Conservation (phyloP, 2,329 filamentous ascomycete species). For the Calonectria multiphialidica region DNA sequence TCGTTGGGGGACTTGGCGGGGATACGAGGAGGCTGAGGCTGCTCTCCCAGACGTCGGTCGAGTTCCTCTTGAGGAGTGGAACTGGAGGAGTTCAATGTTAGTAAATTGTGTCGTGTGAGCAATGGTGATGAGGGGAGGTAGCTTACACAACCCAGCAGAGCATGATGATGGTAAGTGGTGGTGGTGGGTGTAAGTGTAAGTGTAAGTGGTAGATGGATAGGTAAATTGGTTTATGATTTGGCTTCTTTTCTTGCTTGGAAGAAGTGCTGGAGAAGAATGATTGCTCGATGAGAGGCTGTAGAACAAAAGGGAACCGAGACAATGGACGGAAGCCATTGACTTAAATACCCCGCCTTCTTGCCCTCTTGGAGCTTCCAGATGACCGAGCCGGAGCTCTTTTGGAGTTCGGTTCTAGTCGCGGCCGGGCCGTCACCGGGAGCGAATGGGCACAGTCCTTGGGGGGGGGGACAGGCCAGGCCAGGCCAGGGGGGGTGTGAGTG, state of each 20-base stretch:
- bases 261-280: background rate
- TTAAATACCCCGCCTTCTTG: conserved; percentile 15
- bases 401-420: conserved; percentile 1
- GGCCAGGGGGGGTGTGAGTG: conserved; percentile 5
- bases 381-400: conserved; percentile 17
- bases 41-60: conserved; percentile 21
- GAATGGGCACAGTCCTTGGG: background rate
- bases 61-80: conserved; percentile 25
- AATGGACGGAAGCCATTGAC: background rate
- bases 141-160: conserved; percentile 28
- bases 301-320: background rate
- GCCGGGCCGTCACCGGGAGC: conserved; percentile 22
- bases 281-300: conserved; percentile 8
- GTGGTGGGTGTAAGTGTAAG: background rate
- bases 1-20: conserved; percentile 11
- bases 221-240: background rate
- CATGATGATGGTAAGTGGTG: conserved; percentile 16
- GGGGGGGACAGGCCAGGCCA: too few relatives aligned
- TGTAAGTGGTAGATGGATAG: background rate
- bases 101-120: background rate
- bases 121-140: background rate
- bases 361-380: conserved; percentile 5
- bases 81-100: background rate
- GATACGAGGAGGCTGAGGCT: conserved; percentile 19
- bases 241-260: background rate